Evolutionary conservation across 148 eudicot genomes (phyloP).

Genomic region (Persicaria maculosa): DNA sequence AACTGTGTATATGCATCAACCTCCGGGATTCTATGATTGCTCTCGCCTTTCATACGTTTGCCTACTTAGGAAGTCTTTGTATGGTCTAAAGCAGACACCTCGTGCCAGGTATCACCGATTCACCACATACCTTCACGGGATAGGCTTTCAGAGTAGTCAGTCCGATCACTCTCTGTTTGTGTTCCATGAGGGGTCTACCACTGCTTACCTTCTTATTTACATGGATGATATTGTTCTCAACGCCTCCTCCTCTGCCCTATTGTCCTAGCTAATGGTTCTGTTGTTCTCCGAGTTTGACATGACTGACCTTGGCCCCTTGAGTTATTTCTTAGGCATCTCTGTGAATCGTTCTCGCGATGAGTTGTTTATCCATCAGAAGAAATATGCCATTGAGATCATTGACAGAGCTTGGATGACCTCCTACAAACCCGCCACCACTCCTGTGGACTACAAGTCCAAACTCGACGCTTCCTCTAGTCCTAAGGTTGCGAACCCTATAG

Average conservation of each 20-base stretch:
- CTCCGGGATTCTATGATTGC: background rate
- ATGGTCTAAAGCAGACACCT: background rate
- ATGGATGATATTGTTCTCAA: background rate
- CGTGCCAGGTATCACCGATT: background rate
- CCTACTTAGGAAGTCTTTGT: background rate
- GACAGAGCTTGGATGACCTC: background rate
- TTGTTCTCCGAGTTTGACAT: background rate
- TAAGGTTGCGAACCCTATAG: background rate
- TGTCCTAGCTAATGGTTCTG: no score
- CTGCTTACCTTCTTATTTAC: background rate
- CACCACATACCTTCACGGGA: background rate
- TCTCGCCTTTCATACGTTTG: background rate
- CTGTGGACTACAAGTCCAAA: background rate
- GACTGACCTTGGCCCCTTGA: background rate
- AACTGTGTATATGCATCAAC: background rate
- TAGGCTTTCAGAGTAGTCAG: background rate
- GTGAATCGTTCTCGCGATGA: background rate
- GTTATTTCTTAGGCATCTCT: background rate
- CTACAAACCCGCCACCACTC: background rate
- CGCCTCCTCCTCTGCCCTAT: background rate
- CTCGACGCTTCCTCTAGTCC: background rate
- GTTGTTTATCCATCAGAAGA: background rate
- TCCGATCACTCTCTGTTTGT: background rate
- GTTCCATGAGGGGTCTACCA: background rate
- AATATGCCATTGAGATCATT: background rate